Percentiles rank a stretch among this genome's conserved stretches.
Evolutionary conservation across 73 alveolate genomes (phyloP).

Genomic region (Symbiodinium natans): DNA sequence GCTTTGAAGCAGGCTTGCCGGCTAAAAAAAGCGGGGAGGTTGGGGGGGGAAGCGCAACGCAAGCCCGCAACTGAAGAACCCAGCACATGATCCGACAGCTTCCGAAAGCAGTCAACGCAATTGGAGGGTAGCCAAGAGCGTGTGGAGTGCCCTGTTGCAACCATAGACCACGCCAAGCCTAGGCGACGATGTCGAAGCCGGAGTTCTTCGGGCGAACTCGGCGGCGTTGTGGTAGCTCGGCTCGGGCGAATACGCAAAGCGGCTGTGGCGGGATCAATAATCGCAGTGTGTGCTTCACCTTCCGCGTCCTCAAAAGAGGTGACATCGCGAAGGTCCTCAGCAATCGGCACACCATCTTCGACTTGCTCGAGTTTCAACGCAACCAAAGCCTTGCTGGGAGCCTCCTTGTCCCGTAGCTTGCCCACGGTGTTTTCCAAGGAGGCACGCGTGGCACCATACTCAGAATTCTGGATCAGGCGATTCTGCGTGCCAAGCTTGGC

Average conservation of each 20-base stretch:
- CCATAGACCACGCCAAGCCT: conserved; percentile 30
- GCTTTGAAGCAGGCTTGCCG: no score
- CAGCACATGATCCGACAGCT: not conserved
- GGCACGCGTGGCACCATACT: not conserved
- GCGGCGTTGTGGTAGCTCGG: not conserved
- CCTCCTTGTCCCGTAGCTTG: not conserved
- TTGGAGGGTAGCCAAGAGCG: conserved; percentile 6
- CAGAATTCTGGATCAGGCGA: not conserved
- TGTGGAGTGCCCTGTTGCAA: not conserved
- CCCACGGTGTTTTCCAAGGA: not conserved
- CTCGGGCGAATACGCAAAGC: not conserved
- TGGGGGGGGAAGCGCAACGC: no score
- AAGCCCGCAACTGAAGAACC: not conserved
- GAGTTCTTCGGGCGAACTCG: conserved; percentile 2
- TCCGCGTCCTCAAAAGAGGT: not conserved
- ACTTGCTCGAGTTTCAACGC: conserved; percentile 15
- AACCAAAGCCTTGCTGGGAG: conserved; percentile 9
- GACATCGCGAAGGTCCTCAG: conserved; percentile 31
- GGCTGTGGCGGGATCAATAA: not conserved
- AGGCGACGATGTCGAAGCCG: conserved; percentile 39
- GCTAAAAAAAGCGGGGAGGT: no score
- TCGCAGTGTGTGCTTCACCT: not conserved
- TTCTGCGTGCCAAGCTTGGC: conserved; percentile 17
- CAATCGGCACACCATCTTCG: not conserved
- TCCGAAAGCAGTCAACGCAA: conserved; percentile 16